phyloP scores from a whole-genome alignment of 352 stramenopile species.

The Globisporangium canariense region DNA sequence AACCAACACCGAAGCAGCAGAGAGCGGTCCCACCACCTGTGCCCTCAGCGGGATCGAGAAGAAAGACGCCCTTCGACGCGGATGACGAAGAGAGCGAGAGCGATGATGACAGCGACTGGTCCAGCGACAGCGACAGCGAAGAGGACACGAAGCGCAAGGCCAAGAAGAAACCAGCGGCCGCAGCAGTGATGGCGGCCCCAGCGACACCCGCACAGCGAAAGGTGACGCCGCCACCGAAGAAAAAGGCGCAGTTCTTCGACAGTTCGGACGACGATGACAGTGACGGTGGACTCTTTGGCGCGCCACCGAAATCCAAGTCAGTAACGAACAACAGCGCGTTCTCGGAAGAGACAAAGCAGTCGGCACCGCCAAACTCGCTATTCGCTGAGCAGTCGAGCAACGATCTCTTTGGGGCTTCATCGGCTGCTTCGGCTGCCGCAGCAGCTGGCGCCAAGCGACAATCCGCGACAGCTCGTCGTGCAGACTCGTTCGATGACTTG shows the following conservation, averaged over 20 bases:
- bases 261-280: constrained; percentile 57
- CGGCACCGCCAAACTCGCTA: constrained; percentile 15
- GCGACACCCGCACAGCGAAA: constrained; percentile 11
- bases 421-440: background rate
- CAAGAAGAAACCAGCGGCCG: constrained; percentile 10
- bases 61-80: constrained; percentile 33
- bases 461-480: background rate
- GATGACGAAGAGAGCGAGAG: constrained; percentile 41
- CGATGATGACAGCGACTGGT: constrained; percentile 49
- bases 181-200: background rate
- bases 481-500: constrained; percentile 24
- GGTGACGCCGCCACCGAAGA: constrained; percentile 15
- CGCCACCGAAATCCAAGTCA: constrained; percentile 19
- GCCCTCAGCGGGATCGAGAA: constrained; percentile 20
- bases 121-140: constrained; percentile 39
- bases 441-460: constrained; percentile 7
- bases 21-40: constrained; percentile 18
- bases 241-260: constrained; percentile 51
- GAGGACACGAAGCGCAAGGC: constrained; percentile 20
- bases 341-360: constrained; percentile 24
- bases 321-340: background rate
- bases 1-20: constrained; percentile 2
- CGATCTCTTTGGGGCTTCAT: constrained; percentile 29
- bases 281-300: constrained; percentile 22
- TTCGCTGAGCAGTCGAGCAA: constrained; percentile 37